A percentile compares a stretch with the other conserved stretches of the same genome.
Conservation (phyloP, 805 yeast species). For the Barnettozyma pratensis region DNA sequence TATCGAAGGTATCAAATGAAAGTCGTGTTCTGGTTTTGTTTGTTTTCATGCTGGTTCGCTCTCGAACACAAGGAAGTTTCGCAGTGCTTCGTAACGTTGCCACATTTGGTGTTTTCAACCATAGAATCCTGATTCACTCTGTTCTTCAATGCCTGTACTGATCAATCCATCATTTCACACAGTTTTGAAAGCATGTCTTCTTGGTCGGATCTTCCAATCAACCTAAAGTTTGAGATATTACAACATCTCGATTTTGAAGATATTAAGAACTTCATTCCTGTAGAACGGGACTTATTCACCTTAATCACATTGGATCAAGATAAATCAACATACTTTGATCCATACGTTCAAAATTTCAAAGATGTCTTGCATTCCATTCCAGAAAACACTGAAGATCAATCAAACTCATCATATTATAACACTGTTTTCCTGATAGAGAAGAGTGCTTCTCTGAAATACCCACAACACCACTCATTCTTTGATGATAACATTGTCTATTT, state of each 20-base stretch:
- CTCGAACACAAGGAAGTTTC: background rate
- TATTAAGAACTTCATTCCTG: background rate
- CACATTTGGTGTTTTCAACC: too few relatives aligned
- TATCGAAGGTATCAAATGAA: background rate
- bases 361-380: background rate
- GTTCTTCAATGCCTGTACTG: too few relatives aligned
- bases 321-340: background rate
- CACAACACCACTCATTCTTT: background rate
- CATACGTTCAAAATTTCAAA: background rate
- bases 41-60: too few relatives aligned
- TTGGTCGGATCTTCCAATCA: background rate
- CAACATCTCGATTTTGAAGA: background rate
- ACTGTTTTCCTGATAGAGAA: background rate
- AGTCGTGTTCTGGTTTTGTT: background rate
- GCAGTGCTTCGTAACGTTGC: background rate
- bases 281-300: background rate
- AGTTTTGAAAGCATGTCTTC: too few relatives aligned
- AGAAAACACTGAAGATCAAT: too few relatives aligned
- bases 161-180: too few relatives aligned
- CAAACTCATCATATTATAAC: background rate
- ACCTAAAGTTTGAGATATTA: background rate
- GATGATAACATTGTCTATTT: background rate
- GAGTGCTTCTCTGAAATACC: background rate
- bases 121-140: too few relatives aligned
- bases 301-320: background rate